Percentiles rank a stretch among this genome's conserved stretches.
phyloP scores from a whole-genome alignment of 768 basidiomycete genomes.

The Termitomyces sp. region DNA sequence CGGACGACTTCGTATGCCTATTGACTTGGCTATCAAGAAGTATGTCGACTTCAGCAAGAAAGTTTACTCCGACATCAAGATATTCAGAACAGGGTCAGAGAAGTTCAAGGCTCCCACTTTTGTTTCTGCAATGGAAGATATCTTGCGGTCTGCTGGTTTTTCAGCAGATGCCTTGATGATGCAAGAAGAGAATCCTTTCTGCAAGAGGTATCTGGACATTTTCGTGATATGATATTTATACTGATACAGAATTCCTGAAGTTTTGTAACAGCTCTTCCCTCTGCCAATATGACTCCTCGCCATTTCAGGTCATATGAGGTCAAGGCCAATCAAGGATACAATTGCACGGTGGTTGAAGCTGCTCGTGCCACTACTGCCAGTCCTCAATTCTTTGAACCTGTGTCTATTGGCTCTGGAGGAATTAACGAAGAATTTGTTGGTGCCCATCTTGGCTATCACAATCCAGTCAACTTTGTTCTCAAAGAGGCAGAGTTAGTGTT shows the following conservation, averaged over 20 bases:
- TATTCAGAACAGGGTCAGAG: background rate
- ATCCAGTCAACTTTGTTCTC: background rate
- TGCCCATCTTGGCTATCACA: background rate
- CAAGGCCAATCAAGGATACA: background rate
- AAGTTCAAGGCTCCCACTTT: background rate
- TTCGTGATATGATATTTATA: background rate
- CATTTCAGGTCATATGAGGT: background rate
- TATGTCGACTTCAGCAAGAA: background rate
- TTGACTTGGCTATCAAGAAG: background rate
- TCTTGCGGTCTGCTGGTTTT: background rate
- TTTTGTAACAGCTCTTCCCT: background rate
- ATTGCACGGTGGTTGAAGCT: background rate
- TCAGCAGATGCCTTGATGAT: background rate
- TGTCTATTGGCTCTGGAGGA: background rate
- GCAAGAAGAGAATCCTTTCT: background rate
- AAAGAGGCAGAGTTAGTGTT: background rate
- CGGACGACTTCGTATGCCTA: background rate
- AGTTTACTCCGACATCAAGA: background rate
- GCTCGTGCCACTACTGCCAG: background rate
- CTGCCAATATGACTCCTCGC: background rate
- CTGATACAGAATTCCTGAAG: background rate
- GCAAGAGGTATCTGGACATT: background rate
- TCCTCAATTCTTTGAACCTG: background rate
- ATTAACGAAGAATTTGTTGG: background rate
- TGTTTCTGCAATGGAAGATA: background rate